Evolutionary conservation across 164 flowering plant species (phyloP).

Genomic region (Vitis cinerea): DNA sequence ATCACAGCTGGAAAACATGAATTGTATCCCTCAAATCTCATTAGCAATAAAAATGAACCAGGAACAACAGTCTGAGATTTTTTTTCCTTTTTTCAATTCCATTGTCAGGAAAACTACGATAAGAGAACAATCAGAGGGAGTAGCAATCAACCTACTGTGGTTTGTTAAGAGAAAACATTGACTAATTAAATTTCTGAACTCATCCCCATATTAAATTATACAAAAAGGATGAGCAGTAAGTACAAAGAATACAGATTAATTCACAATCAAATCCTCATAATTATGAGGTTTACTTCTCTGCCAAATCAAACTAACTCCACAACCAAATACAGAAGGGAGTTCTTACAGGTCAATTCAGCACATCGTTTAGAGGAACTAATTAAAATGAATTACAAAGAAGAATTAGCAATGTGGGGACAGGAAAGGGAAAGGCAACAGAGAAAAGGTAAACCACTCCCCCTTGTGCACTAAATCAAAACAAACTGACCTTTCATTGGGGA

Average conservation of each 20-base stretch:
- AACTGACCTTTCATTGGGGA: background rate
- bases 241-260: slow-evolving; percentile 7
- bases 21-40: too few relatives aligned
- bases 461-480: background rate
- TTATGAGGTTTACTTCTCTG: background rate
- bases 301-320: background rate
- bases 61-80: too few relatives aligned
- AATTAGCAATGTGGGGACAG: slow-evolving; percentile 19
- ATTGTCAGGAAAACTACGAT: too few relatives aligned
- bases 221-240: background rate
- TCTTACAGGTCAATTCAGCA: slow-evolving; percentile 20
- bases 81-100: too few relatives aligned
- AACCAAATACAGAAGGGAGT: background rate
- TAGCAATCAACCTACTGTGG: too few relatives aligned
- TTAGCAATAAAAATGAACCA: too few relatives aligned
- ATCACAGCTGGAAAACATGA: too few relatives aligned
- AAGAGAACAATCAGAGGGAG: too few relatives aligned
- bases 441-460: slow-evolving; percentile 1
- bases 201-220: background rate
- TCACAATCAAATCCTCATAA: slow-evolving; percentile 2
- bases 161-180: too few relatives aligned
- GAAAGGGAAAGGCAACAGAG: slow-evolving; percentile 8
- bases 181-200: background rate
- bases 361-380: slow-evolving; percentile 13
- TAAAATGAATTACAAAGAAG: slow-evolving; percentile 28